Evolutionary conservation across 2,329 filamentous ascomycete genomes (phyloP), one percentile per base, ranked within the genome.

Genomic region (Aspergillus tanneri): DNA sequence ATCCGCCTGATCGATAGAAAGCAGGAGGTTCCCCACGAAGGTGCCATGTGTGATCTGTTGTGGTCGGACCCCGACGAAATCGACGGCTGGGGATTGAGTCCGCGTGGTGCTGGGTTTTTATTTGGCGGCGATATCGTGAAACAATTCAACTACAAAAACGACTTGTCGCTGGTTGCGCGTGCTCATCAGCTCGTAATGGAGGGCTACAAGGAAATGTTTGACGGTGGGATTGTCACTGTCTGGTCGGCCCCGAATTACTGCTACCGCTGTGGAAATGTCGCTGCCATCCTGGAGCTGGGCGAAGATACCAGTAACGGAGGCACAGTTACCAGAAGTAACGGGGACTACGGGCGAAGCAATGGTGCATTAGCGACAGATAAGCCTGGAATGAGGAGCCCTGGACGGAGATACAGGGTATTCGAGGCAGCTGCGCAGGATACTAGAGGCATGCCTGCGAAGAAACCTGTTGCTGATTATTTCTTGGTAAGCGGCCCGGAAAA

Each of bases 111-210:
- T 0, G 93, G 93, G 1, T 99, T 96, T 74, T 78, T 97, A 10
- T 99, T 99, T 58, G 93, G 93, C 43, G 86, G 88, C 3, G 91
- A 96, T 66, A 97, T 97, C 49, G 92, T 97, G 63, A 95, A 93
- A 63, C 84, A 85, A 56, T 99, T 99, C 76, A 99, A 97, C 72
- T 86, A 96, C 71, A 83, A 85, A 49, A 99, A 99, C 68, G 89
- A 96, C 64, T 80, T 99, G 22, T 90, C 86, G 18, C 79, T 99
- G 43, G 93, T 99, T 56, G 93, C 92, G 14, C 84, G 93, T 46
- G 93, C 93, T 1, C 93, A 99, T 67, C 93, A 99, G 70, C 83
- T 99, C 18, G 93, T 99, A 56, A 99, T 97, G 93, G 93, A 99
- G 69, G 93, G 93, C 0, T 99, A 96, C 72, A 97, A 97, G 73